Base-by-base conservation (phyloP, 2,329 filamentous ascomycete species). In the Boeremia exigua region DNA sequence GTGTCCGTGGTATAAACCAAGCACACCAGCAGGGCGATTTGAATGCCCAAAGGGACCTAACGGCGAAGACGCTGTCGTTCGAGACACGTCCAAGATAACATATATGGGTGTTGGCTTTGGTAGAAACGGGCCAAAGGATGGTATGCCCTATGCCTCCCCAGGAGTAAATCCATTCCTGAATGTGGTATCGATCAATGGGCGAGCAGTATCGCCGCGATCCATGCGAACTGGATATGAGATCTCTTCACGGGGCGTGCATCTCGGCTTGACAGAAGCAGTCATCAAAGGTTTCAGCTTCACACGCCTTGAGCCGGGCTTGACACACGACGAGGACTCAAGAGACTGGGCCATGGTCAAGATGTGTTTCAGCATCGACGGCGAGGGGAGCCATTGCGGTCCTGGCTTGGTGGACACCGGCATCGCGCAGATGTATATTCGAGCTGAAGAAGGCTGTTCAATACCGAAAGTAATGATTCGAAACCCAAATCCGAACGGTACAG, bases 81-180 rank as follows among this genome's bases (percentile, higher is more conserved):
- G 69, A 40, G 65, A 73, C 36, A 70, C 66, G 19, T 65, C 62
- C 6, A 52, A 59, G 12, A 75, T 75, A 29, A 73, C 63, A 15
- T 75, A 74, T 51, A 75, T 75, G 72, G 72, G 72, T 8, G 63
- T 75, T 37, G 72, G 72, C 1, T 75, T 75, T 29, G 71, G 71
- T 6, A 62, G 72, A 33, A 75, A 75, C 40, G 54, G 53, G 27
- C 57, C 61, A 7, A 66, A 55, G 14, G 67, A 71, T 23, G 68
- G 66, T 7, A 69, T 72, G 66, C 67, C 66, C 5, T 67, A 63
- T 48, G 71, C 63, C 32, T 53, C 64, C 17, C 70, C 72, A 4
- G 58, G 54, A 15, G 61, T 66, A 34, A 76, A 77, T 46, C 69
- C 74, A 1, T 75, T 75, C 33, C 42, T 76, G 46, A 77, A 77